Evolutionary conservation across 1,284 basidiomycete species (phyloP).

Genomic region (Leccinum pseudoinsigne): DNA sequence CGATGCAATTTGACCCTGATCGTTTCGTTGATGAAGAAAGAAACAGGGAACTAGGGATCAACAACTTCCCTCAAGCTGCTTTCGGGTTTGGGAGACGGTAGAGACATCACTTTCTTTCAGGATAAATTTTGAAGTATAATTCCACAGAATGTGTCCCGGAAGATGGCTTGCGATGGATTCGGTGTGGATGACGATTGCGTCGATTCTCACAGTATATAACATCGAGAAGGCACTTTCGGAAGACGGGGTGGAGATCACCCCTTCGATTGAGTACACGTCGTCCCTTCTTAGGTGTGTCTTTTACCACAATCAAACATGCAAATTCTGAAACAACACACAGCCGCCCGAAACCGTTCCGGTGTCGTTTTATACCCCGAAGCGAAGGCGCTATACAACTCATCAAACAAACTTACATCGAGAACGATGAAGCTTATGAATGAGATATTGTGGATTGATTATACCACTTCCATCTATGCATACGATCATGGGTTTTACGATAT

Average conservation of each 20-base stretch:
- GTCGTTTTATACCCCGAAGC: constrained; percentile 42
- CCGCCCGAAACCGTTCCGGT: constrained; percentile 46
- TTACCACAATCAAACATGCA: background rate
- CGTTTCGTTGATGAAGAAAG: constrained; percentile 23
- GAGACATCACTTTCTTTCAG: constrained; percentile 1
- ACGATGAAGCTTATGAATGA: background rate
- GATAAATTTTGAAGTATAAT: background rate
- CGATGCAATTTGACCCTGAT: constrained; percentile 25
- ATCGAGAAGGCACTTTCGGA: constrained; percentile 42
- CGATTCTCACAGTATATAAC: constrained; percentile 43
- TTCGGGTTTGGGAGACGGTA: constrained; percentile 48
- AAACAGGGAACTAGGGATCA: constrained; percentile 25
- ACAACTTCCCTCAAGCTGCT: constrained; percentile 34
- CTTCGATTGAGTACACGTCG: constrained; percentile 41
- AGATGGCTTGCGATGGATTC: constrained; percentile 46
- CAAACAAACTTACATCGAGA: constrained; percentile 6
- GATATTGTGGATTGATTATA: background rate
- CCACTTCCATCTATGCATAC: background rate
- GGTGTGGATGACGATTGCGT: constrained; percentile 49
- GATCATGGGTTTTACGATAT: background rate
- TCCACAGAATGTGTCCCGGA: constrained; percentile 46
- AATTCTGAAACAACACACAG: constrained; percentile 28
- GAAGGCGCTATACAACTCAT: constrained; percentile 28
- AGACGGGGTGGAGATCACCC: constrained; percentile 42
- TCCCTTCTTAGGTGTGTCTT: constrained; percentile 42